A percentile compares a stretch with the other conserved stretches of the same genome.
Conservation (phyloP, 2,329 filamentous ascomycete species). For the Xylariaceae sp. region DNA sequence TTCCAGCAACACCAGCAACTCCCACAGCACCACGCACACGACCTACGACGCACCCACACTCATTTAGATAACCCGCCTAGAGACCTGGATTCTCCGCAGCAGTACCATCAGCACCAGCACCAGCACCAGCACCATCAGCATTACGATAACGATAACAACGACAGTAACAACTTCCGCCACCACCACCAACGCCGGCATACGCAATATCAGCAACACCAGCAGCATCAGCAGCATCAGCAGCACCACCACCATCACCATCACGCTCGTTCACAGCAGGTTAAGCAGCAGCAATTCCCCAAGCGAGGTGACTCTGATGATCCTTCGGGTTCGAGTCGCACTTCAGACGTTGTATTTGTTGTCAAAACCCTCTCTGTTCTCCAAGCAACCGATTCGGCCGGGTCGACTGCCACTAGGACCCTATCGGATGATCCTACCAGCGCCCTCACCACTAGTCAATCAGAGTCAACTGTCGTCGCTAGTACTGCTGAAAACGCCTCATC, state of each 20-base stretch:
- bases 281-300: conserved; percentile 13
- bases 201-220: conserved; percentile 19
- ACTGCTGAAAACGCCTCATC: conserved; percentile 24
- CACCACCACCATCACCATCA: conserved; percentile 30
- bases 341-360: conserved; percentile 40
- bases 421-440: conserved; percentile 27
- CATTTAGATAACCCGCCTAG: conserved; percentile 25
- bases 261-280: conserved; percentile 27
- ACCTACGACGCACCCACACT: conserved; percentile 28
- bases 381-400: conserved; percentile 45
- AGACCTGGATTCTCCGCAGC: conserved; percentile 8
- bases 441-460: conserved; percentile 3
- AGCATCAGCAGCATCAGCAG: conserved; percentile 18
- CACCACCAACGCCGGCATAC: conserved; percentile 24
- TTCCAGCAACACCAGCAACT: conserved; percentile 1
- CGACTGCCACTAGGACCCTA: conserved; percentile 42
- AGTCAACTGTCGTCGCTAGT: conserved; percentile 37
- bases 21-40: neutral
- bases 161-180: conserved; percentile 30
- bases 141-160: conserved; percentile 19
- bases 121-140: conserved; percentile 16
- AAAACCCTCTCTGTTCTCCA: conserved; percentile 53
- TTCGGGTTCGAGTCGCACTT: neutral
- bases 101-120: conserved; percentile 6
- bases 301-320: conserved; percentile 19